A percentile compares a stretch with the other conserved stretches of the same genome.
phyloP scores from a whole-genome alignment of 2,329 filamentous ascomycete genomes.

The Aspergillus piperis region DNA sequence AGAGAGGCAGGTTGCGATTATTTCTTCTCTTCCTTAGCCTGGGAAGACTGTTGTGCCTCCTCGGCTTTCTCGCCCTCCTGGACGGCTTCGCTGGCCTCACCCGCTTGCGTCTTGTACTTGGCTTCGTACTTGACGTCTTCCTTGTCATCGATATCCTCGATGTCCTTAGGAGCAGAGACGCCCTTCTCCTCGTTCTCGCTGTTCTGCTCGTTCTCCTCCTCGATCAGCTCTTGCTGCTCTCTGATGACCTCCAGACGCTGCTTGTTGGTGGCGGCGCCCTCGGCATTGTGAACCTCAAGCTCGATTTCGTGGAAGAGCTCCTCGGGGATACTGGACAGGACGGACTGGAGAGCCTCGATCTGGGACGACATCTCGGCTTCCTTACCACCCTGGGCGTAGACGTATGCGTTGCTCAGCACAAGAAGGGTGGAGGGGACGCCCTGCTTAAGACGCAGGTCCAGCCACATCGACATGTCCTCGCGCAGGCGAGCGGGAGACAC shows the following conservation, averaged over 20 bases:
- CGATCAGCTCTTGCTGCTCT: constrained; percentile 97
- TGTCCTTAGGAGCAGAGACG: constrained; percentile 75
- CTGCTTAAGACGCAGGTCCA: constrained; percentile 88
- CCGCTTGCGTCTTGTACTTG: constrained; percentile 47
- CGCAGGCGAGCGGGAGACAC: constrained; percentile 85
- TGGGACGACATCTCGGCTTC: constrained; percentile 82
- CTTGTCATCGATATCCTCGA: constrained; percentile 92
- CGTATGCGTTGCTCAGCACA: constrained; percentile 95
- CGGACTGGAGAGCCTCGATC: constrained; percentile 88
- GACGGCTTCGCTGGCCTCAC: constrained; percentile 47
- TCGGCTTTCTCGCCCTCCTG: constrained; percentile 42
- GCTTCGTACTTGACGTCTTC: constrained; percentile 63
- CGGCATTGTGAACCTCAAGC: constrained; percentile 93
- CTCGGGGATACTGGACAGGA: constrained; percentile 92
- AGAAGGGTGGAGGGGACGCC: constrained; percentile 95
- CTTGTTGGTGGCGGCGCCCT: constrained; percentile 97
- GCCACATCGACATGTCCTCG: constrained; percentile 89
- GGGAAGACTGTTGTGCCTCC: constrained; percentile 18
- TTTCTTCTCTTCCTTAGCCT: constrained; percentile 32
- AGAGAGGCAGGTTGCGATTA: constrained; percentile 1
- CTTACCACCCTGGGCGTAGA: constrained; percentile 78
- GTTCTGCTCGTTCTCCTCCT: constrained; percentile 93
- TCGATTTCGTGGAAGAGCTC: constrained; percentile 99
- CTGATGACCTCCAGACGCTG: constrained; percentile 96
- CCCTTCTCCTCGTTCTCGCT: constrained; percentile 75